These are phyloP conservation scores for Chaetomium strumarium DNA, from an alignment of 2,329 filamentous ascomycete species.

Conservation along the genomic window DNA sequence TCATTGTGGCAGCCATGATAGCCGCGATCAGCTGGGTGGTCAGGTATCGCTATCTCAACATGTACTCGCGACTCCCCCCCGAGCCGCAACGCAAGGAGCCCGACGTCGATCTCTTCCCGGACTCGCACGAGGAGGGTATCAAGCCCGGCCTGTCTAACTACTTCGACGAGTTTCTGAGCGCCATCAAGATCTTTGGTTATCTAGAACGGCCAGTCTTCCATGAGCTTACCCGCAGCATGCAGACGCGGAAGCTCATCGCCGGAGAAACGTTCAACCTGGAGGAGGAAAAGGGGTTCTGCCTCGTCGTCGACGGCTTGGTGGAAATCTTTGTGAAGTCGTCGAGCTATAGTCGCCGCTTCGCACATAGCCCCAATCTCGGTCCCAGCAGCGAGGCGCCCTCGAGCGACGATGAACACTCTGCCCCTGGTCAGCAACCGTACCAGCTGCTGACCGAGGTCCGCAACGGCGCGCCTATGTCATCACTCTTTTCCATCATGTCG, in stretches of 20 bases:
- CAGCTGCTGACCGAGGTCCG: constrained; percentile 95
- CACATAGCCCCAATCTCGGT: constrained; percentile 34
- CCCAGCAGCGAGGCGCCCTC: constrained; percentile 37
- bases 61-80: constrained; percentile 89
- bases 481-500: constrained; percentile 92
- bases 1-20: constrained; percentile 69
- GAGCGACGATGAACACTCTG: constrained; percentile 60
- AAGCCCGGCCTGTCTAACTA: constrained; percentile 95
- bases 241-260: constrained; percentile 91
- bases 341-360: constrained; percentile 42
- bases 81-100: constrained; percentile 96
- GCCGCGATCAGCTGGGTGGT: constrained; percentile 93
- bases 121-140: constrained; percentile 79
- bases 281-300: constrained; percentile 95
- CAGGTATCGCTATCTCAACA: constrained; percentile 90
- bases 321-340: constrained; percentile 98
- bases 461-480: constrained; percentile 97
- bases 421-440: constrained; percentile 72
- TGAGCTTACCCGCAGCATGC: constrained; percentile 95
- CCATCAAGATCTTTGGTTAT: constrained; percentile 98
- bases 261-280: constrained; percentile 93
- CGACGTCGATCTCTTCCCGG: constrained; percentile 89
- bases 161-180: constrained; percentile 93
- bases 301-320: constrained; percentile 92
- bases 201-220: constrained; percentile 95